These are phyloP conservation scores for Penicillium ucsense DNA, from an alignment of 495 filamentous ascomycete species.

Conservation along the genomic window DNA sequence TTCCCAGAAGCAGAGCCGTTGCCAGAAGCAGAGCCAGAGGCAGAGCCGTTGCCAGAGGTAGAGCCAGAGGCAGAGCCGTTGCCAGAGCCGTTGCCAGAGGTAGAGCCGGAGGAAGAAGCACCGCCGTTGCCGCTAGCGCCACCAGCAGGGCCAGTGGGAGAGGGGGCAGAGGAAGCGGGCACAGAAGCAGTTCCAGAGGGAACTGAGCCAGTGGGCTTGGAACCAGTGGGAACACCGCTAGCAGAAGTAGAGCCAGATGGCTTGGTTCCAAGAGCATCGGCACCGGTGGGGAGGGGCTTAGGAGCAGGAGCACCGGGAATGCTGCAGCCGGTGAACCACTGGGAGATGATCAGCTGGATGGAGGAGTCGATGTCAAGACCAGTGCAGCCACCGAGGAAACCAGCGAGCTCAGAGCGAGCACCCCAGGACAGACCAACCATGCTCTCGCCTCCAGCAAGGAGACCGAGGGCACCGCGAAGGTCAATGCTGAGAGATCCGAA, in stretches of 20 bases:
- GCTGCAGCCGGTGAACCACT: conserved; percentile 35
- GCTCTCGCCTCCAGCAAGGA: conserved; percentile 28
- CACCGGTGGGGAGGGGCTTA: conserved; percentile 1
- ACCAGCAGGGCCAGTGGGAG: conserved; percentile 2
- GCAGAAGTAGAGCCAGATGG: conserved; percentile 2
- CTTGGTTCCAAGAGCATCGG: conserved; percentile 5
- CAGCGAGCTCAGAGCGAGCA: conserved; percentile 32
- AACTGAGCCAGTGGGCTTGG: conserved; percentile 4
- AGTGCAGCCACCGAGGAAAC: conserved; percentile 28
- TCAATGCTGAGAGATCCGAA: conserved; percentile 22
- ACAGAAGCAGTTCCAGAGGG: neutral
- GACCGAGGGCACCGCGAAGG: conserved; percentile 26
- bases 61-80: conserved; percentile 5
- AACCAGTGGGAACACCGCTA: conserved; percentile 1
- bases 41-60: conserved; percentile 3
- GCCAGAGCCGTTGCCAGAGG: conserved; percentile 4
- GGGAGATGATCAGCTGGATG: conserved; percentile 31
- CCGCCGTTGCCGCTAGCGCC: neutral
- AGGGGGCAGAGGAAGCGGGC: neutral
- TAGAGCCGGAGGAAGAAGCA: neutral
- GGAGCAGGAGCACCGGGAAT: conserved; percentile 16
- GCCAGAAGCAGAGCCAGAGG: conserved; percentile 1
- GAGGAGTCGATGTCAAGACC: conserved; percentile 15
- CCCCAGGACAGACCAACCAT: conserved; percentile 24
- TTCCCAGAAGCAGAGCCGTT: neutral